Percentiles rank a stretch among this genome's conserved stretches.
Evolutionary conservation across 2,329 filamentous ascomycete species (phyloP).

Genomic region (Dactylellina haptotyla): DNA sequence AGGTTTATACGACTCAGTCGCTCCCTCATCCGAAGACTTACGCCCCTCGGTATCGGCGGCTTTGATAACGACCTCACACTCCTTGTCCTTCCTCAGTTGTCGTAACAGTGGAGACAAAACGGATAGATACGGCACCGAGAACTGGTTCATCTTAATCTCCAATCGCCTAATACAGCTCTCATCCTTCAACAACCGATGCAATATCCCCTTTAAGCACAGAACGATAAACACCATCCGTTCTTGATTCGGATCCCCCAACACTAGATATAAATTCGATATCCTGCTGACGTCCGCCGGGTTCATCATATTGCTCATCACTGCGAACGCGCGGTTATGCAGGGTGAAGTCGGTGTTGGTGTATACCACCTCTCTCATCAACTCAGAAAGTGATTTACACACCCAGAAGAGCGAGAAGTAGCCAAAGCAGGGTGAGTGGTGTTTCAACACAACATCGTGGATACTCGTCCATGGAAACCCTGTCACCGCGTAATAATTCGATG

Average conservation of each 20-base stretch:
- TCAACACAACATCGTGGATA: conserved; percentile 4
- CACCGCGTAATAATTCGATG: conserved; percentile 17
- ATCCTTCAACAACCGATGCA: conserved; percentile 4
- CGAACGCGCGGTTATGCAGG: neutral
- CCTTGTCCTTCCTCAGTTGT: conserved; percentile 11
- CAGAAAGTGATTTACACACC: neutral
- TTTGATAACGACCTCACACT: neutral
- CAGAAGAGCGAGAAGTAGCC: conserved; percentile 25
- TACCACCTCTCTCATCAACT: conserved; percentile 10
- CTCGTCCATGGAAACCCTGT: neutral
- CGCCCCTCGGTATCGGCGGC: neutral
- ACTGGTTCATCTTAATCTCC: conserved; percentile 1
- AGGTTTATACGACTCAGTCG: neutral
- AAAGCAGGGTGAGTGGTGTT: conserved; percentile 28
- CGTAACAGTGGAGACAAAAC: neutral
- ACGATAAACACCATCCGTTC: conserved; percentile 24
- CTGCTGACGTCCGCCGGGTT: neutral
- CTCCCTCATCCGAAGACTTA: neutral
- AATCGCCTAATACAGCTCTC: conserved; percentile 1
- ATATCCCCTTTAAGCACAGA: conserved; percentile 20
- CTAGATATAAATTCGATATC: conserved; percentile 16
- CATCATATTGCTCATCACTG: neutral
- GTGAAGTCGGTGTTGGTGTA: neutral
- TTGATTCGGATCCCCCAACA: conserved; percentile 26
- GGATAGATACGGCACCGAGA: conserved; percentile 14